A percentile compares a stretch with the other conserved stretches of the same genome.
Conservation (phyloP, 1,284 basidiomycete species). For the Ustilago sp. region DNA sequence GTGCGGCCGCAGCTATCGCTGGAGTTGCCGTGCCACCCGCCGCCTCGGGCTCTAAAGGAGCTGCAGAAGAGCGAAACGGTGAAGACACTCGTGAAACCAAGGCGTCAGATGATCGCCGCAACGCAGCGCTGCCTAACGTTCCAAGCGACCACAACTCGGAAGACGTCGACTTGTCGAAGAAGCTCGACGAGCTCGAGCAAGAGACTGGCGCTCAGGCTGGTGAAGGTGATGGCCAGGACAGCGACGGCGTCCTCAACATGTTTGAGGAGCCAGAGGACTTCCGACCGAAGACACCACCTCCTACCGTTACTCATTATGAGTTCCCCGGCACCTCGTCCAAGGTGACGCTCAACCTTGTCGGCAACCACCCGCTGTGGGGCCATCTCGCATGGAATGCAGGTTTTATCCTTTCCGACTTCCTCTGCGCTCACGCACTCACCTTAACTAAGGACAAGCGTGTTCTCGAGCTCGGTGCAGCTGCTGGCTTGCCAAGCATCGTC, state of each 20-base stretch:
- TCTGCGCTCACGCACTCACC: slow-evolving; percentile 71
- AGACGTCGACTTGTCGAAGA: slow-evolving; percentile 22
- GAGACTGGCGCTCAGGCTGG: slow-evolving; percentile 11
- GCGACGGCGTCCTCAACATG: slow-evolving; percentile 47
- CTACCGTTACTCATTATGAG: slow-evolving; percentile 52
- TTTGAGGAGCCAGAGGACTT: slow-evolving; percentile 66
- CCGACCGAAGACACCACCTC: slow-evolving; percentile 65
- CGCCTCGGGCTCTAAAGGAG: not conserved
- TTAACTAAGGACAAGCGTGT: slow-evolving; percentile 73
- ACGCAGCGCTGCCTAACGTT: slow-evolving; percentile 19
- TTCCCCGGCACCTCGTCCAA: slow-evolving; percentile 42
- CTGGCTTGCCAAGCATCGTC: slow-evolving; percentile 78
- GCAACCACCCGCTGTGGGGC: slow-evolving; percentile 89
- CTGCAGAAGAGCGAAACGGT: not conserved
- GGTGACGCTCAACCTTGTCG: slow-evolving; percentile 78
- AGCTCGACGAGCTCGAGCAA: slow-evolving; percentile 35
- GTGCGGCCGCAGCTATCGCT: slow-evolving; percentile 27
- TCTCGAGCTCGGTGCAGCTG: slow-evolving; percentile 92
- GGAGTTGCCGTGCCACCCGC: slow-evolving; percentile 25
- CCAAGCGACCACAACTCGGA: slow-evolving; percentile 23
- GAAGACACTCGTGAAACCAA: not conserved
- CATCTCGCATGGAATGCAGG: slow-evolving; percentile 80
- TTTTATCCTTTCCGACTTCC: slow-evolving; percentile 69
- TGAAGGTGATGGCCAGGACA: slow-evolving; percentile 20
- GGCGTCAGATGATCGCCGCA: not conserved